Base-by-base conservation (phyloP, 768 basidiomycete genomes). In the Boletus fagicola region DNA sequence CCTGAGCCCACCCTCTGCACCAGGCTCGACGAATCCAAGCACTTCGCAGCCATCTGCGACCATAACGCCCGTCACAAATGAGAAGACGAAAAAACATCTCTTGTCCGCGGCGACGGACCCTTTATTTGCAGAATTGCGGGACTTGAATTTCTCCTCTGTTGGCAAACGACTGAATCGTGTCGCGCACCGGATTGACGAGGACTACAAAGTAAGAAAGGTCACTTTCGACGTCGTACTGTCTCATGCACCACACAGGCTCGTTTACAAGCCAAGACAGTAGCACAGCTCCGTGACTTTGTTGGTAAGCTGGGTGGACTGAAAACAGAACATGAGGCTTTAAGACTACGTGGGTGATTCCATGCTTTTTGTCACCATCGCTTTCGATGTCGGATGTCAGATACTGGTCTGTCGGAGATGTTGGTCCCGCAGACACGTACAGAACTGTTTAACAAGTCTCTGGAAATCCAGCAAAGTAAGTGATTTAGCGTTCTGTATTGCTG, bases 241-340 rank as follows among this genome's bases (percentile, higher is more conserved):
- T 64, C 46, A 57, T 24, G 35, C 42, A 12, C 18, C 43, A 45
- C 22, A 13, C 66, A 92, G 90, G 86, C 88, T 46, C 84, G 90
- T 56, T 83, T 92, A 54, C 86, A 94, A 73, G 85, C 94, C 18
- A 92, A 94, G 74, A 95, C 93, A 13, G 89, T 95, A 18, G 84
- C 89, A 12, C 92, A 99, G 72, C 77, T 99, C 65, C 83, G 88
- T 56, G 92, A 94, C 68, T 98, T 99, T 73, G 97, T 99, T 20
- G 94, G 95, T 13, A 94, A 92, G 68, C 78, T 99, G 2, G 92
- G 94, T 22, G 93, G 94, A 2, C 75, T 98, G 60, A 93, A 98
- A 74, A 84, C 83, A 18, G 96, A 99, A 67, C 94, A 97, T 63
- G 90, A 94, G 68, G 84, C 91, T 46, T 72, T 98, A 59, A 78